Conservation (phyloP, 805 yeast genomes). For the Lipomyces starkeyi region DNA sequence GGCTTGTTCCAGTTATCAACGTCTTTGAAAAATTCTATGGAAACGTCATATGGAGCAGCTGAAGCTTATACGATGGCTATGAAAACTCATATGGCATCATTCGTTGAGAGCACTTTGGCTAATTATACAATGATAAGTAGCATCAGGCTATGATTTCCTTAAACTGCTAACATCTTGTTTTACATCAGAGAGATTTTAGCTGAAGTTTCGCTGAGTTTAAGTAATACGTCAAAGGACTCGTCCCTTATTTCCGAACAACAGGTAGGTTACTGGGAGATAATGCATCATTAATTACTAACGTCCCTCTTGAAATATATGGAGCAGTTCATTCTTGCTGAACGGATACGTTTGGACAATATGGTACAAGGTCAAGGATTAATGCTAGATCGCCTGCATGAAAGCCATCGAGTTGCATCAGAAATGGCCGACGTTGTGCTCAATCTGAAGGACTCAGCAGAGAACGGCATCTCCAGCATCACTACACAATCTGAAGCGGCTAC, state of each 20-base stretch:
- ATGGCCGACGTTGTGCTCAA: conserved; percentile 3
- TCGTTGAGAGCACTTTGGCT: conserved; percentile 3
- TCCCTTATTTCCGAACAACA: background rate
- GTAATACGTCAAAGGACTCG: background rate
- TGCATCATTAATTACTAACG: background rate
- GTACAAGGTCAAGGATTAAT: background rate
- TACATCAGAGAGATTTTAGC: background rate
- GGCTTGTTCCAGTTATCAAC: background rate
- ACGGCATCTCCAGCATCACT: background rate
- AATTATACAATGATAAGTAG: conserved; percentile 6
- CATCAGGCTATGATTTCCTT: background rate
- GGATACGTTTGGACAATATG: background rate
- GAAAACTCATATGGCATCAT: background rate
- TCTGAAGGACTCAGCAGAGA: background rate
- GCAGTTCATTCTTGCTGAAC: background rate
- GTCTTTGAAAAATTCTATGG: background rate
- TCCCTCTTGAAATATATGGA: background rate
- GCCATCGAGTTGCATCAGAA: background rate
- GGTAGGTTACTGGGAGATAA: background rate
- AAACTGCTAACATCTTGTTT: background rate
- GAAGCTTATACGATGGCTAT: conserved; percentile 1
- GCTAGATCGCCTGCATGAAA: conserved; percentile 3
- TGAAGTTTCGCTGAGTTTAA: background rate
- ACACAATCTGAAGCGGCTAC: conserved; percentile 5
- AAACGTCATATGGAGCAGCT: conserved; percentile 4